Evolutionary conservation across 495 filamentous ascomycete species (phyloP), one percentile per base, ranked within the genome.

Genomic region (Melanomma pulvis-pyrius): DNA sequence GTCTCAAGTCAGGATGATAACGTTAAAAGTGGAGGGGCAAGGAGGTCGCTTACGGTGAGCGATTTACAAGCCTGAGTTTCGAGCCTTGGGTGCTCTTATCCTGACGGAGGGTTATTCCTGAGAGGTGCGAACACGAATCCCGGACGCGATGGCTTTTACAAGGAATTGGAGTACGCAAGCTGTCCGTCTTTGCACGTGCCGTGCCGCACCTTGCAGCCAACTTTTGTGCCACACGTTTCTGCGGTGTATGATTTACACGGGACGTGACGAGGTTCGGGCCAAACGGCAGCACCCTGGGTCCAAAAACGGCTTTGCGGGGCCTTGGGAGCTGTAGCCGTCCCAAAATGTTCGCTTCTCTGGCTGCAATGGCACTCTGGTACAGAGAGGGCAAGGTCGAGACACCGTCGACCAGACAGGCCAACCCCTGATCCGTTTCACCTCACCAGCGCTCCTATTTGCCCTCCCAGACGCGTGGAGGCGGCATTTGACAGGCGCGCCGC

Each of bases 231-330:
- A 59, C 49, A 28, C 17, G 64, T 71, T 67, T 71, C 64, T 49
- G 48, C 59, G 56, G n/a, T 66, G 68, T 70, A 29, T 70, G 68
- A 70, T 67, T 68, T 52, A 32, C 65, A 36, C 54, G 55, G 50
- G 24, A 36, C 25, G 21, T 7, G 5, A 6, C 8, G 8, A 44
- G 32, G 11, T 32, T 22, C 50, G 58, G 68, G 41, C 57, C 52
- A 67, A 63, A 60, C 68, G 24, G 59, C 41, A 60, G 55, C 9
- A 29, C 52, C 68, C 44, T 51, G 39, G 61, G 22, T 44, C 39
- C 9, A 44, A 44, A 22, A 15, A 44, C 46, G 63, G 52, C 28
- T 29, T 44, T 56, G 64, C 44, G 58, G 65, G 41, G 26, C 41
- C 19, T 47, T 51, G 59, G 55, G 29, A 56, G 19, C 39, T 68